Base-by-base conservation (phyloP, 148 eudicot species). In the Camellia sinensis region DNA sequence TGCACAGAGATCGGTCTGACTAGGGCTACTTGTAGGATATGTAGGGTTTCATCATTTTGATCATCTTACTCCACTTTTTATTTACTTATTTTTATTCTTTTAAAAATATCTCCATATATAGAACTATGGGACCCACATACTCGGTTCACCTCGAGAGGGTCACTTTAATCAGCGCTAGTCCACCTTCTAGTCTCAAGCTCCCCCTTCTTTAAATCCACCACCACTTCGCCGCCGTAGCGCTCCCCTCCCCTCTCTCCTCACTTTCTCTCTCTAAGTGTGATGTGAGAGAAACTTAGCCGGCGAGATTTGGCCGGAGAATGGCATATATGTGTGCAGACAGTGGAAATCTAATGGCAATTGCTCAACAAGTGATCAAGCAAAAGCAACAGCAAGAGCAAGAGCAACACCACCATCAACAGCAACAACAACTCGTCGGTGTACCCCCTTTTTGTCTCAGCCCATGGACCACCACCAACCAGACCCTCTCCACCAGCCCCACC, bases 331-430 rank as follows among this genome's bases (percentile, higher is more conserved):
- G 99, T 78, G 83, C 92, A 41, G 98, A 95, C 83, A 95, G 94
- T 74, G 99, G 99, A 17, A 95, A 95, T 79, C 96, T 95, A 60
- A 95, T 95, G 99, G 97, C 99, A 4, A 93, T 95, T 0, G 99
- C 98, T 5, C 98, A 95, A 70, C 98, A 93, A 87, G 90, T 95
- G 74, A 92, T 95, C 67, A 85, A 91, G 9, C 98, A 94, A 64
- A 89, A 93, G 80, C 97, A 94, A 45, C 91, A 91, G 21, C 94
- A 93, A 74, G 87, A 93, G 43, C 89, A 92, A 13, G 85, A 93
- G 40, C 88, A 92, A 5, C 88, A 87, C 0, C 84, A 84, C 1
- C 92, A 88, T 56, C 85, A 78, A 0, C 85, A 85, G 13, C 74
- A 74, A 0, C 79, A 81, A 2, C 91, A 84, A 17, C 83, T 75